Conservation (phyloP, 1,284 basidiomycete species). For the Mixia osmundae region DNA sequence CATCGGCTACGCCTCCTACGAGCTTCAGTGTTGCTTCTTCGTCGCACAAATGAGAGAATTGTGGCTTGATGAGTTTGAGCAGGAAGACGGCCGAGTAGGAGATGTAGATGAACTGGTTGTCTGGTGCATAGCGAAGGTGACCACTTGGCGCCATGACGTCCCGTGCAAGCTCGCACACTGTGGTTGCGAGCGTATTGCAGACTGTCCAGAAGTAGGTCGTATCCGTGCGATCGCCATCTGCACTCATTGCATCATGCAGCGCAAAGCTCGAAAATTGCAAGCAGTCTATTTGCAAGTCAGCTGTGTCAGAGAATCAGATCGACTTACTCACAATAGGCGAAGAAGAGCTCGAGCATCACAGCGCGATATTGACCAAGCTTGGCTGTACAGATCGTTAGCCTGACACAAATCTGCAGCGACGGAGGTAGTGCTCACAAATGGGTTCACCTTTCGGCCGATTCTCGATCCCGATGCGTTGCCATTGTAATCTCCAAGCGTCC, state of each 20-base stretch:
- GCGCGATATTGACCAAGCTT: not conserved
- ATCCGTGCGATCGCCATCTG: not conserved
- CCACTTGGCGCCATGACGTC: constrained; percentile 20
- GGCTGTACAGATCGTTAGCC: not conserved
- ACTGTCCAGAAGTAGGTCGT: constrained; percentile 13
- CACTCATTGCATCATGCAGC: no score
- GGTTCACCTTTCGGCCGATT: constrained; percentile 12
- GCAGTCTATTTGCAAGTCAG: no score
- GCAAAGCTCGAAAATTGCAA: no score
- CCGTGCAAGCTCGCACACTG: constrained; percentile 17
- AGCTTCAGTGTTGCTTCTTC: constrained; percentile 11
- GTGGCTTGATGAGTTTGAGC: constrained; percentile 17
- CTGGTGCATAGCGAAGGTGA: constrained; percentile 22
- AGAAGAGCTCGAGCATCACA: not conserved
- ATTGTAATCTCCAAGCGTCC: constrained; percentile 18
- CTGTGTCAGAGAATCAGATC: no score
- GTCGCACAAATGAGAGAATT: constrained; percentile 12
- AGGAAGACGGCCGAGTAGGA: constrained; percentile 23
- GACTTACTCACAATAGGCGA: not conserved
- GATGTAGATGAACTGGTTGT: constrained; percentile 23
- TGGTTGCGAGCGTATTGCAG: constrained; percentile 13
- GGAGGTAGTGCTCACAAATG: not conserved
- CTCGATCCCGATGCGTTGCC: constrained; percentile 14
- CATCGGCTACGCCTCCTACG: constrained; percentile 11
- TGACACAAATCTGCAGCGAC: not conserved